phyloP scores from a whole-genome alignment of 768 basidiomycete species.

The Cystofilobasidium bisporidii region DNA sequence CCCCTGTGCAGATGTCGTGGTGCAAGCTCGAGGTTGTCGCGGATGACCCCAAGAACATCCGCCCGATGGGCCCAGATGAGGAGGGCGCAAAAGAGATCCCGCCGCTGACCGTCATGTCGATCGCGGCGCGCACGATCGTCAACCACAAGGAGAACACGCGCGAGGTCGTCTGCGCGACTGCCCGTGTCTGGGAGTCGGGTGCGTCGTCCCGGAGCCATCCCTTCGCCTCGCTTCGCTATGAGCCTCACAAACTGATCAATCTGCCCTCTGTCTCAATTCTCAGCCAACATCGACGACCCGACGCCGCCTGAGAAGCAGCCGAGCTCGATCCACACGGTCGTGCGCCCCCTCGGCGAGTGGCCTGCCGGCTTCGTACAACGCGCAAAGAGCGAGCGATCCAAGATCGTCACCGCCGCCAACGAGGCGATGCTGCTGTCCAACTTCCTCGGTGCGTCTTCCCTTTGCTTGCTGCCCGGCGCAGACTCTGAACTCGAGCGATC shows the following conservation, averaged over 20 bases:
- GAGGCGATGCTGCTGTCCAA: conserved; percentile 78
- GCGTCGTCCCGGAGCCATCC: conserved; percentile 35
- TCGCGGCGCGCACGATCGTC: conserved; percentile 78
- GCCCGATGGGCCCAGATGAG: conserved; percentile 59
- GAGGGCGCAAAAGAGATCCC: conserved; percentile 77
- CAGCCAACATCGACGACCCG: conserved; percentile 81
- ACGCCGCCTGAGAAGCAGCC: conserved; percentile 79
- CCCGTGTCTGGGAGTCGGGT: conserved; percentile 72
- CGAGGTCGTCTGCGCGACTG: conserved; percentile 80
- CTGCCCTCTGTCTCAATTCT: not conserved
- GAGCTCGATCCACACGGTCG: conserved; percentile 73
- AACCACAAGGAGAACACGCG: conserved; percentile 88
- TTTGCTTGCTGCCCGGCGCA: not conserved
- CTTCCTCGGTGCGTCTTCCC: conserved; percentile 53
- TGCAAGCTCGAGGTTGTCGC: conserved; percentile 85
- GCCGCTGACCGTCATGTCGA: conserved; percentile 79
- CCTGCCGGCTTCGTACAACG: conserved; percentile 70
- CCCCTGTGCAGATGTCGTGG: conserved; percentile 93
- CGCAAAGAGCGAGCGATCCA: conserved; percentile 53
- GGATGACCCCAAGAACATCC: conserved; percentile 75
- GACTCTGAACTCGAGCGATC: too few species aligned
- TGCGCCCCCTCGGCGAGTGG: conserved; percentile 75
- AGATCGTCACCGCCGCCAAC: conserved; percentile 62
- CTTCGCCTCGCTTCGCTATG: too few species aligned
- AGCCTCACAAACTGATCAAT: too few species aligned